Evolutionary conservation across 2,329 filamentous ascomycete genomes (phyloP), one percentile per base, ranked within the genome.

Genomic region (Periconia sp.): DNA sequence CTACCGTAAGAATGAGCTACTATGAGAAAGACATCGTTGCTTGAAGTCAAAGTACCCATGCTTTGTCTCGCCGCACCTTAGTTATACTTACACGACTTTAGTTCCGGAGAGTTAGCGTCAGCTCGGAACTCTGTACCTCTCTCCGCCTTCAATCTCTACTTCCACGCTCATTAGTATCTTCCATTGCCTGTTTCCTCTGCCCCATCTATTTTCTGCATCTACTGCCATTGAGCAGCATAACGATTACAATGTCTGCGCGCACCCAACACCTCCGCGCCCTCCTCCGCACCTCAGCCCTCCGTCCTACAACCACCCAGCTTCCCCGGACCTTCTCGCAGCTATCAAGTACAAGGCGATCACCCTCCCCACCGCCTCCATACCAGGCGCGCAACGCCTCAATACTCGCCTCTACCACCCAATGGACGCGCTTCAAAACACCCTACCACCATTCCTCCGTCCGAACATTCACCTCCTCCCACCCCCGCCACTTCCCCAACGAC

Each of bases 391-490:
- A 54, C 50, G 45, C 49, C 15, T 59, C 63, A 11, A 17, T 64
- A 21, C 52, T 56, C 32, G 54, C 63, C 4, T 42, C 59, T 5
- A 51, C 52, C 9, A 46, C 54, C 19, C 54, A 62, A 41, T 69
- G 64, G 65, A 68, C 65, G n/a, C 63, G 54, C 50, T 67, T 66
- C 58, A 48, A 12, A 24, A 63, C 64, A 2, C 45, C 63, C 8
- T 59, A 65, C 48, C 57, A 60, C 1, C 55, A 64, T 37, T 58
- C 57, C 23, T 63, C 60, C 1, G 54, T 66, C 23, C 64, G 65
- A 38, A 67, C 63, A 19, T 69, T 69, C 37, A 57, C 55, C 1
- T 52, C 48, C 3, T 52, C 51, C 0, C 33, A 50, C 2, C 36
- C 44, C 13, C 37, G 43, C 9, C 35, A 36, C 6, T 43, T 48